Evolutionary conservation across 257 asterid genomes (phyloP), one percentile per base, ranked within the genome.

Genomic region (Nicotiana tabacum): DNA sequence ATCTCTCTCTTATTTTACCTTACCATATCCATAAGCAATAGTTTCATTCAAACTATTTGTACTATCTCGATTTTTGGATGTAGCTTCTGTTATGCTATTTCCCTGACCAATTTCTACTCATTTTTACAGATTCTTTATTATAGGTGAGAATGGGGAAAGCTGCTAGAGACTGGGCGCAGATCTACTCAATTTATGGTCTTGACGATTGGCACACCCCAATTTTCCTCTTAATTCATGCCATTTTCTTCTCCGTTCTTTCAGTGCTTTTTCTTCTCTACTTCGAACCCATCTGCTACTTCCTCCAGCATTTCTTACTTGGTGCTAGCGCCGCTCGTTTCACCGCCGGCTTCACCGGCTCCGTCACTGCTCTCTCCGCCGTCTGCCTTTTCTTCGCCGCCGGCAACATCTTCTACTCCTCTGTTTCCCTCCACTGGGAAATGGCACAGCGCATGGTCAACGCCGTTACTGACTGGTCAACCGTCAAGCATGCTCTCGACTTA

Each of bases 131-230:
- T 89, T 92, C 11, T 43, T 43, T 43, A 43, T 43, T 43, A 8
- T 43, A 43, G 6, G 46, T 39, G 46, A 39, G 30, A 11, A 95
- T 92, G 98, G 97, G 98, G 4, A 93, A 92, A 86, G 53, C 92
- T 2, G 91, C 90, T 2, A 83, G 99, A 87, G 99, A 95, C 58
- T 95, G 99, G 99, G 80, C 93, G 62, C 98, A 95, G 96, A 95
- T 95, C 99, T 93, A 94, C 65, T 92, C 96, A 86, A 95, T 95
- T 89, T 95, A 95, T 86, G 99, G 99, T 33, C 83, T 95, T 0
- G 97, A 90, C 27, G 99, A 95, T 46, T 94, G 97, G 97, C 98
- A 94, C 15, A 95, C 98, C 2, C 97, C 98, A 8, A 10, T 90
- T 0, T 95, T 95, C 85, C 93, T 95, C 48, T 88, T 95, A 7